Evolutionary conservation across 768 basidiomycete genomes (phyloP).

Genomic region (Tricholomella constricta): DNA sequence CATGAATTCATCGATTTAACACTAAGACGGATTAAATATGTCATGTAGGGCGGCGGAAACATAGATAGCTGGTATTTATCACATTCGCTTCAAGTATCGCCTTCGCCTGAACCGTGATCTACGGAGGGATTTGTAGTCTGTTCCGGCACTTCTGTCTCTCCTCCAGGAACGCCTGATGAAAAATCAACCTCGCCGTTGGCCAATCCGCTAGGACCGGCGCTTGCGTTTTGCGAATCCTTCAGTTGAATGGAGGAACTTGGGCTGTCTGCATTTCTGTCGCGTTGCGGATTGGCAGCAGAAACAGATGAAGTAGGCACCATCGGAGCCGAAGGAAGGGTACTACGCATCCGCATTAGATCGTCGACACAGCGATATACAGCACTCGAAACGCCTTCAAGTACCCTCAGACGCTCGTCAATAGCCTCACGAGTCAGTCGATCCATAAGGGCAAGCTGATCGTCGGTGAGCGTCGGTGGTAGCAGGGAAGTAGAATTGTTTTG

Average conservation of each 20-base stretch:
- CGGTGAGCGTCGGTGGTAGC: slow-evolving; percentile 52
- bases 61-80: too few species aligned
- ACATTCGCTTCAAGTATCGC: slow-evolving; percentile 4
- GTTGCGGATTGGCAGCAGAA: slow-evolving; percentile 6
- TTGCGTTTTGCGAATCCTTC: not conserved
- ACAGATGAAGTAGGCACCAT: slow-evolving; percentile 11
- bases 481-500: slow-evolving; percentile 17
- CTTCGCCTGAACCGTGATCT: not conserved
- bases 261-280: not conserved
- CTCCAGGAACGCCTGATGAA: not conserved
- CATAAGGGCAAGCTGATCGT: slow-evolving; percentile 64
- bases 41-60: too few species aligned
- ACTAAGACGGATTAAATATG: too few species aligned
- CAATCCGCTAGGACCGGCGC: slow-evolving; percentile 6
- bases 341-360: slow-evolving; percentile 76
- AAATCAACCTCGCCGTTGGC: not conserved
- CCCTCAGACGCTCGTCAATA: slow-evolving; percentile 80
- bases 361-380: slow-evolving; percentile 75
- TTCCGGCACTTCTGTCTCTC: not conserved
- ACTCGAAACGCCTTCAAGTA: slow-evolving; percentile 77
- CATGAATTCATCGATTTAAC: too few species aligned
- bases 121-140: not conserved
- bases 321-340: slow-evolving; percentile 55
- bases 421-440: slow-evolving; percentile 75
- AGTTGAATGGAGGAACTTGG: not conserved